Evolutionary conservation across 2,329 filamentous ascomycete genomes (phyloP).

Genomic region (Fusarium xyrophilum): DNA sequence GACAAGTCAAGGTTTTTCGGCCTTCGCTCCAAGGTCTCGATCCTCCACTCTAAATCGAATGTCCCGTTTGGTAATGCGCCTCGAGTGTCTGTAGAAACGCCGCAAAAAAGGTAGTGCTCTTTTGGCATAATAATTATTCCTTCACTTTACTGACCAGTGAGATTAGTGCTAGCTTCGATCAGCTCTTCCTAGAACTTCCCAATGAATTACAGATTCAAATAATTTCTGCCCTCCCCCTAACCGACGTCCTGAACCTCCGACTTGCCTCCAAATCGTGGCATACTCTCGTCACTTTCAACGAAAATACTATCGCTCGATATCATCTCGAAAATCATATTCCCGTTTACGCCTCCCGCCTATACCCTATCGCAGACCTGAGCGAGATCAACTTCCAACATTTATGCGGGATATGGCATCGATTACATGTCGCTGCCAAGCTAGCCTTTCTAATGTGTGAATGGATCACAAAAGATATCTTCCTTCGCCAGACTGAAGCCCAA

Average conservation of each 20-base stretch:
- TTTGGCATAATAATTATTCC: neutral
- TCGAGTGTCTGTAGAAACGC: constrained; percentile 40
- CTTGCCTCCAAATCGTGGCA: constrained; percentile 66
- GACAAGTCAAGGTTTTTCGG: constrained; percentile 54
- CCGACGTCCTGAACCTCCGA: constrained; percentile 66
- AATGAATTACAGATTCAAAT: constrained; percentile 70
- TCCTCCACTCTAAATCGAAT: constrained; percentile 46
- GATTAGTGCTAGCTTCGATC: constrained; percentile 53
- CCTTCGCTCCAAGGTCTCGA: constrained; percentile 50
- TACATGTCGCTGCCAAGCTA: constrained; percentile 69
- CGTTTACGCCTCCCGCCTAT: constrained; percentile 65
- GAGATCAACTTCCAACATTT: constrained; percentile 65
- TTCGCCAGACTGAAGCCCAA: constrained; percentile 63
- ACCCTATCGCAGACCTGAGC: constrained; percentile 58
- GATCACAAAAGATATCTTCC: constrained; percentile 70
- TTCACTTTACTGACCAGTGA: neutral
- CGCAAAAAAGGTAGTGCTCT: constrained; percentile 46
- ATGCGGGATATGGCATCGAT: constrained; percentile 69
- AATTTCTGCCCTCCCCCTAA: constrained; percentile 65
- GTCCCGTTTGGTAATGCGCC: constrained; percentile 21
- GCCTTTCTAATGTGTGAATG: constrained; percentile 68
- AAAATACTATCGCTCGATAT: constrained; percentile 66
- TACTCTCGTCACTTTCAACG: constrained; percentile 64
- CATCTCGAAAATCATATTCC: constrained; percentile 67
- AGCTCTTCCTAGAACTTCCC: constrained; percentile 64